phyloP scores from a whole-genome alignment of 768 basidiomycete genomes.

The Leccinellum rugosiceps region DNA sequence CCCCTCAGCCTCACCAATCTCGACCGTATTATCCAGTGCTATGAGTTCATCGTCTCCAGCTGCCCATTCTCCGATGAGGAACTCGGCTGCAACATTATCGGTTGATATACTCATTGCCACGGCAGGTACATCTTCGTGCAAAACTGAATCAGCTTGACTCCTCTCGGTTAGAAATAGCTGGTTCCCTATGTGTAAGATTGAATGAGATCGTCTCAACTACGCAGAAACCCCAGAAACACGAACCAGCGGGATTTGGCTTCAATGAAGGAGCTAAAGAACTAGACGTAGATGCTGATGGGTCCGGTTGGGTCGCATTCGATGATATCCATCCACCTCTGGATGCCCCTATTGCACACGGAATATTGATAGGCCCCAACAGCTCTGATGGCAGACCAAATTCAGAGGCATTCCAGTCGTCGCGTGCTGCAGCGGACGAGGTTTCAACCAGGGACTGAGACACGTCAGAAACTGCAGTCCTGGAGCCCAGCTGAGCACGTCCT shows the following conservation, averaged over 20 bases:
- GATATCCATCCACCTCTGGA: not conserved
- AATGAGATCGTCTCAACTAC: not conserved
- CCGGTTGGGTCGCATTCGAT: not conserved
- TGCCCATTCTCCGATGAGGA: constrained; percentile 56
- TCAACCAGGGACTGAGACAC: not conserved
- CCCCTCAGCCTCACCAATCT: constrained; percentile 26
- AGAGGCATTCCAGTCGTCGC: not conserved
- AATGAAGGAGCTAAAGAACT: constrained; percentile 18
- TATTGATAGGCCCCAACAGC: constrained; percentile 13
- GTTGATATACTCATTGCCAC: not conserved
- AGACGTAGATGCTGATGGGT: constrained; percentile 12
- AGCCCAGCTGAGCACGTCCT: not conserved
- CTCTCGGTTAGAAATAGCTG: not conserved
- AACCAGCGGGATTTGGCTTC: constrained; percentile 3
- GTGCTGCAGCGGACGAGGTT: not conserved
- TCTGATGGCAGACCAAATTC: constrained; percentile 28
- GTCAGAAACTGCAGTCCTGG: not conserved
- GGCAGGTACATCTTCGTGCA: not conserved
- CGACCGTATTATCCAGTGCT: constrained; percentile 23
- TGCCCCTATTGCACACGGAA: not conserved
- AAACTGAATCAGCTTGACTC: not conserved
- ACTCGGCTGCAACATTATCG: constrained; percentile 2
- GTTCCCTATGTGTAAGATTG: constrained; percentile 1
- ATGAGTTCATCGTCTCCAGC: constrained; percentile 69
- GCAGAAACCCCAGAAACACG: constrained; percentile 6